Evolutionary conservation across 2,329 filamentous ascomycete species (phyloP), one percentile per base, ranked within the genome.

Genomic region (Purpureocillium takamizusanense): DNA sequence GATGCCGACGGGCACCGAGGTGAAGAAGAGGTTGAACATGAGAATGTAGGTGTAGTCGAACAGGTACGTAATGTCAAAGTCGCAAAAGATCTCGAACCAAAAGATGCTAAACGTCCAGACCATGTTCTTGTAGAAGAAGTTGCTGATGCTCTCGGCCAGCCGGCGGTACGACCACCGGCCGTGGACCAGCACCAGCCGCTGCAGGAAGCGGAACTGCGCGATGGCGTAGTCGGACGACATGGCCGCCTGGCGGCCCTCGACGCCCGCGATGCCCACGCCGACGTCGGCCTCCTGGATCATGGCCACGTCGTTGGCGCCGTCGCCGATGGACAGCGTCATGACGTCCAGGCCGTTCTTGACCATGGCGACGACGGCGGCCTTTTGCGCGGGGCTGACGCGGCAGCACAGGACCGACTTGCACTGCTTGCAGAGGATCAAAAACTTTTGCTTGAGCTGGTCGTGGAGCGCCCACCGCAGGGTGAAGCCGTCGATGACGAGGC

Each of bases 91-190:
- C 58, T 94, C 88, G 63, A 86, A 98, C 90, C 90, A 97, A 73
- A 97, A 95, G 42, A 98, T 84, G 32, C 83, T 77, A 56, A 95
- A 90, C 1, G 87, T 92, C 92, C 92, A 98, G 37, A 97, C 83
- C 63, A 98, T 84, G 68, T 97, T 98, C 83, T 98, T 98, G 78
- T 97, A 98, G 71, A 98, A 98, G 73, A 98, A 98, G 61, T 98
- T 98, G 60, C 88, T 87, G 53, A 94, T 95, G 34, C 83, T 86
- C 67, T 98, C 92, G 23, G 83, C 87, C 59, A 98, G 68, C 51
- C 92, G 80, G 38, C 90, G 78, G 65, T 98, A 98, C n/a, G 88
- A 95, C 86, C 89, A 95, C 42, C 89, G 78, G 42, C 89, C 89
- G 56, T 95, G 89, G 4, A 95, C 88, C 15, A 95, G 74, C 23